A percentile compares a stretch with the other conserved stretches of the same genome.
phyloP scores from a whole-genome alignment of 768 basidiomycete species.

The Ephemerocybe angulata region DNA sequence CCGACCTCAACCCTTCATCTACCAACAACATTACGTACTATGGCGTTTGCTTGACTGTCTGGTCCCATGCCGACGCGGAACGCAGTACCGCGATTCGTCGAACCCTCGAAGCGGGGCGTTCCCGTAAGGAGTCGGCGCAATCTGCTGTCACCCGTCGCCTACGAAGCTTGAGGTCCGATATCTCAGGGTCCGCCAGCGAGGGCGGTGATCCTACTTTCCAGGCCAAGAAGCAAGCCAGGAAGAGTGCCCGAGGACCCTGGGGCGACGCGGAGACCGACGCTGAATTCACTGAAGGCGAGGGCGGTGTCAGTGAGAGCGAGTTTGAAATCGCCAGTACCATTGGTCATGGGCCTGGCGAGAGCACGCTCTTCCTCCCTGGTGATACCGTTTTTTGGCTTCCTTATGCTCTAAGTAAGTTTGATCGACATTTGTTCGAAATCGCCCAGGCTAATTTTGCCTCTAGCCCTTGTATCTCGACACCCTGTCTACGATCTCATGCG shows the following conservation, averaged over 20 bases:
- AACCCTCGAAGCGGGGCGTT: conserved; percentile 74
- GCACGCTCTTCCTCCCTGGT: conserved; percentile 82
- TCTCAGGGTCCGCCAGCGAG: conserved; percentile 40
- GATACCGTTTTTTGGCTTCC: conserved; percentile 95
- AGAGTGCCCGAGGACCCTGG: conserved; percentile 68
- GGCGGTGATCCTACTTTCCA: conserved; percentile 54
- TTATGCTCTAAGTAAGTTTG: conserved; percentile 75
- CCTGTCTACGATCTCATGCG: conserved; percentile 95
- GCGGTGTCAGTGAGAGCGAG: conserved; percentile 81
- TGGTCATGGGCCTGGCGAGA: conserved; percentile 81
- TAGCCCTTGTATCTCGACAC: conserved; percentile 84
- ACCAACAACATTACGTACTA: conserved; percentile 69
- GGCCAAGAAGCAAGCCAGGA: conserved; percentile 53
- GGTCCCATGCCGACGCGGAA: conserved; percentile 92
- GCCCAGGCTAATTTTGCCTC: background rate
- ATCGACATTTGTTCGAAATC: conserved; percentile 7
- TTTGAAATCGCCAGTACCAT: conserved; percentile 78
- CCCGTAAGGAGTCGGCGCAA: conserved; percentile 77
- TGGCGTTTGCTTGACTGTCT: conserved; percentile 90
- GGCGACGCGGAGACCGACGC: conserved; percentile 69
- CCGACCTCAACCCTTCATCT: conserved; percentile 28
- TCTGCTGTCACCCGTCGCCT: conserved; percentile 65
- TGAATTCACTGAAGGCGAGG: conserved; percentile 72
- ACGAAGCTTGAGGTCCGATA: conserved; percentile 58
- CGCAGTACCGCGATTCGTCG: conserved; percentile 80